phyloP scores from a whole-genome alignment of 2,329 filamentous ascomycete genomes.

The Fusarium guadeloupense region DNA sequence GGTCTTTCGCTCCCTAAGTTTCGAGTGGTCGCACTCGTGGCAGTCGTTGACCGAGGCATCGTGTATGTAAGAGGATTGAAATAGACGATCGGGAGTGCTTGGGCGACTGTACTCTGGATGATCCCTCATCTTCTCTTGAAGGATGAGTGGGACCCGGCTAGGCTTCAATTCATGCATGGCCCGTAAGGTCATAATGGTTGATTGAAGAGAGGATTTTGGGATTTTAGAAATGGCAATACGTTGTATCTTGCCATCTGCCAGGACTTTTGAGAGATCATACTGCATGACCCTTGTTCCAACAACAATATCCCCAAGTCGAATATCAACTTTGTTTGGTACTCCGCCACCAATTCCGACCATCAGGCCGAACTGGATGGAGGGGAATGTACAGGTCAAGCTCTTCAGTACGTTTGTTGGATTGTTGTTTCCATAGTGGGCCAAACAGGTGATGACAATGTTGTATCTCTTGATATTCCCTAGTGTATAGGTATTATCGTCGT shows the following conservation, averaged over 20 bases:
- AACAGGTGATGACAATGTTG: slow-evolving; percentile 41
- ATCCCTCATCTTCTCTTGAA: neutral
- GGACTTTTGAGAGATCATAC: slow-evolving; percentile 40
- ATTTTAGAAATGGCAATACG: slow-evolving; percentile 3
- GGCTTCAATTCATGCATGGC: slow-evolving; percentile 11
- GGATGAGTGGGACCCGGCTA: slow-evolving; percentile 2
- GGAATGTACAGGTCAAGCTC: slow-evolving; percentile 53
- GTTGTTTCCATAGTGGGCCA: slow-evolving; percentile 38
- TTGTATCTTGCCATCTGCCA: slow-evolving; percentile 7
- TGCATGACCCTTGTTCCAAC: slow-evolving; percentile 42
- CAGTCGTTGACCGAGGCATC: neutral
- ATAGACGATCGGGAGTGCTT: slow-evolving; percentile 10
- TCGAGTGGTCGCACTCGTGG: neutral
- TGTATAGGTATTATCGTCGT: slow-evolving; percentile 40
- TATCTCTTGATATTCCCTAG: slow-evolving; percentile 36
- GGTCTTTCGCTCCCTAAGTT: fast-evolving
- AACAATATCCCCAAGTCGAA: slow-evolving; percentile 42
- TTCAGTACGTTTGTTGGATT: slow-evolving; percentile 41
- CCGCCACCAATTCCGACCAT: slow-evolving; percentile 43
- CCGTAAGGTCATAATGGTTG: slow-evolving; percentile 25
- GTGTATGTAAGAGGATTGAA: neutral
- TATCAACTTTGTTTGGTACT: slow-evolving; percentile 17
- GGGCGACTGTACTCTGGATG: slow-evolving; percentile 1
- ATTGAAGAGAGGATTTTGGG: neutral
- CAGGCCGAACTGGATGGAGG: slow-evolving; percentile 9